These are phyloP conservation scores for Amesomyces nigricolor DNA, from an alignment of 2,329 filamentous ascomycete genomes.

Conservation along the genomic window DNA sequence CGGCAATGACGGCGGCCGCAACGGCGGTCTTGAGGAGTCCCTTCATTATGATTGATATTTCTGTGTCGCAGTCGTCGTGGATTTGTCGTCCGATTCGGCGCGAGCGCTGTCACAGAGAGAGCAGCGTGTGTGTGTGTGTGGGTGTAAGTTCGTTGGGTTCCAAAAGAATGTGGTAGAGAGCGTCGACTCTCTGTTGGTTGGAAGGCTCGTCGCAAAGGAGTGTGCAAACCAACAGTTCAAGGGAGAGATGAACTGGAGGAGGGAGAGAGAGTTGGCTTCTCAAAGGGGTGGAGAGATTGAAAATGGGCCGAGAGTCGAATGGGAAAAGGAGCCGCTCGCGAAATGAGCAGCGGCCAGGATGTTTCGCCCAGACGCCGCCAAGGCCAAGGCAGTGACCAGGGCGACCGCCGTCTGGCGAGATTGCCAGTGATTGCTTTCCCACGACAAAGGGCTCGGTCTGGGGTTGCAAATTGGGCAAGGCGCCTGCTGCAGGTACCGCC, in stretches of 20 bases:
- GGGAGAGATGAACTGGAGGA: slow-evolving; percentile 23
- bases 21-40: slow-evolving; percentile 44
- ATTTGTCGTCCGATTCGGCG: background rate
- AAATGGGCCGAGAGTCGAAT: slow-evolving; percentile 16
- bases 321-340: slow-evolving; percentile 19
- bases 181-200: slow-evolving; percentile 47
- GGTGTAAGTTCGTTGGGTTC: slow-evolving; percentile 24
- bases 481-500: slow-evolving; percentile 24
- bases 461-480: slow-evolving; percentile 16
- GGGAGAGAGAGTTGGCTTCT: slow-evolving; percentile 10
- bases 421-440: slow-evolving; percentile 11
- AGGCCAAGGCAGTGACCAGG: slow-evolving; percentile 14
- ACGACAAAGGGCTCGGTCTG: background rate
- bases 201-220: slow-evolving; percentile 26
- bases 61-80: background rate
- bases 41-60: slow-evolving; percentile 40
- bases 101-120: slow-evolving; percentile 1
- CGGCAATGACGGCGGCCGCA: slow-evolving; percentile 47
- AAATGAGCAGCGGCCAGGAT: slow-evolving; percentile 24
- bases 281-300: slow-evolving; percentile 9
- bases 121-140: background rate
- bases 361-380: slow-evolving; percentile 17
- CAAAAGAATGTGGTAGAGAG: slow-evolving; percentile 56
- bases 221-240: slow-evolving; percentile 24
- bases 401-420: slow-evolving; percentile 23